phyloP scores from a whole-genome alignment of 2,329 filamentous ascomycete genomes.

The Apiospora pterosperma region DNA sequence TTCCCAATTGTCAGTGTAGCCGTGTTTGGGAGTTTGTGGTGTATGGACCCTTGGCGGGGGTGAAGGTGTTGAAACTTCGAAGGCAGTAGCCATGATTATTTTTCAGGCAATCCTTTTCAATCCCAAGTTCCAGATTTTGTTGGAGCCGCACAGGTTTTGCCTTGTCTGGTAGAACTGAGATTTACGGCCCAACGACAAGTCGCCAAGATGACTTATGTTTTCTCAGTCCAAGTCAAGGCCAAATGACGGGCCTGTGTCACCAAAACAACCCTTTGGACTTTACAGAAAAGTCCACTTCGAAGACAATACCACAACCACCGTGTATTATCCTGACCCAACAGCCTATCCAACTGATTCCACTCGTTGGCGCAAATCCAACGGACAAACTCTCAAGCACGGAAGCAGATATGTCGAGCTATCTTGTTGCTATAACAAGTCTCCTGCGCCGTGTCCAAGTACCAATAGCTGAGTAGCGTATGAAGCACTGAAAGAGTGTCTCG shows the following conservation, averaged over 20 bases:
- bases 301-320: neutral
- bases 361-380: neutral
- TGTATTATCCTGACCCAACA: neutral
- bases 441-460: neutral
- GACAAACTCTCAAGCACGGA: neutral
- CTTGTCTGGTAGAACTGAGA: neutral
- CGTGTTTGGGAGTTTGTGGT: conserved; percentile 66
- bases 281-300: neutral
- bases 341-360: neutral
- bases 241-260: neutral
- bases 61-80: conserved; percentile 54
- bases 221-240: neutral
- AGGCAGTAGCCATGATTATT: conserved; percentile 30
- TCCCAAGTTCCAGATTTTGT: neutral
- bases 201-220: neutral
- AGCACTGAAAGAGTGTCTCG: neutral
- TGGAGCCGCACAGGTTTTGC: neutral
- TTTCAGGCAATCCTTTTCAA: neutral
- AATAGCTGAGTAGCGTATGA: neutral
- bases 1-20: conserved; percentile 66
- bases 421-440: neutral
- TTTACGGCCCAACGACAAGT: neutral
- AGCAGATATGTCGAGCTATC: neutral
- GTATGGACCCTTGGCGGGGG: conserved; percentile 58
- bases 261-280: neutral